Base-by-base conservation (phyloP, 495 filamentous ascomycete genomes). In the Xylaria sp. region DNA sequence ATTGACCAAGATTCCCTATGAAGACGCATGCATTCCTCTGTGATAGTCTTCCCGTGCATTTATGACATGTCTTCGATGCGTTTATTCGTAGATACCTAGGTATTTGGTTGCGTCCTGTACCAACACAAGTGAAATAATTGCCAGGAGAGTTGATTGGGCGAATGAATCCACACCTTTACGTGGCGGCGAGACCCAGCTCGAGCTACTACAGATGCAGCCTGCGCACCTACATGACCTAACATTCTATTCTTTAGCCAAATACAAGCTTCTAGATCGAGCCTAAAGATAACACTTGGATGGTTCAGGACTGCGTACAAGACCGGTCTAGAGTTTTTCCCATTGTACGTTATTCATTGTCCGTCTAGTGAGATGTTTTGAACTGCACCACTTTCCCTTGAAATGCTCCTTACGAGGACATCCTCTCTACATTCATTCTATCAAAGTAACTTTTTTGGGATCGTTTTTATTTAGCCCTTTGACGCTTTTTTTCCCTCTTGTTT, bases 1-100 rank as follows among this genome's bases (percentile, higher is more conserved):
- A 79, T 79, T 75, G 77, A 79, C 71, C 67, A 69, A 63, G 70
- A 71, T 79, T 73, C 77, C 68, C 70, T 61, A 46, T 50, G 63
- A 29, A 53, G 17, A 6, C 19, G 11, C 6, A 44, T 59, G 61
- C 46, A 5, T 44, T 1, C 15, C 5, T 24, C 19, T n/a, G 57
- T 69, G 19, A 37, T 1, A 8, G 14, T 69, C 12, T n/a, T 12
- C 6, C 31, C 19, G 17, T 35, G 19, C 19, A 4, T 59, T 4
- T 41, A 8, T 41, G 19, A 24, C 24, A 29, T 31, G 5, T 21
- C 33, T 17, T 26, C 3, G 1, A 26, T n/a, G 11, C 21, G 14
- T 41, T 17, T 19, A 52, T 8, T 19, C n/a, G n/a, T n/a, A n/a
- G n/a, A n/a, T n/a, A n/a, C n/a, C n/a, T n/a, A n/a, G n/a, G n/a